Percentiles rank a stretch among this genome's conserved stretches.
Evolutionary conservation across 495 filamentous ascomycete genomes (phyloP).

Genomic region (Extremus antarcticus): DNA sequence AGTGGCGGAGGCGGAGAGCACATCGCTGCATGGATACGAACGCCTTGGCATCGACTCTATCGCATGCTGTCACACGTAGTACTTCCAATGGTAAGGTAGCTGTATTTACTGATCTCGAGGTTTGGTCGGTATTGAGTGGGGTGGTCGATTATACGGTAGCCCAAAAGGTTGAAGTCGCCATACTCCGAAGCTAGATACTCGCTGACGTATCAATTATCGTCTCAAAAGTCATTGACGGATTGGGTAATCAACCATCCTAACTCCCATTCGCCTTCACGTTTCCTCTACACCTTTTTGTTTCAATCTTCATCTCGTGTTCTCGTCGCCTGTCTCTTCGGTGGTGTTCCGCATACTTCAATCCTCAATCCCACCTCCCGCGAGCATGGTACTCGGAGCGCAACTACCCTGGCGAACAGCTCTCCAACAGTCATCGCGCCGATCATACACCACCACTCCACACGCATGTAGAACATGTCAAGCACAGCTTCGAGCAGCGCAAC

Average conservation of each 20-base stretch:
- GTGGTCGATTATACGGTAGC: background rate
- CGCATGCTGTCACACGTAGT: too few relatives aligned
- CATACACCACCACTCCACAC: slow-evolving; percentile 5
- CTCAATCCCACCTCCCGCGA: slow-evolving; percentile 4
- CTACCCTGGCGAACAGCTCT: slow-evolving; percentile 40
- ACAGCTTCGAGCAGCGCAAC: slow-evolving; percentile 3
- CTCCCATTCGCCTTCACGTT: background rate
- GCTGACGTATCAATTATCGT: too few relatives aligned
- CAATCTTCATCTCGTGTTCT: background rate
- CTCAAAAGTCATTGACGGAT: background rate
- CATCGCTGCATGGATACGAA: background rate
- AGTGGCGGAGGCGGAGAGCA: background rate
- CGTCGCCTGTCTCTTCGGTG: background rate
- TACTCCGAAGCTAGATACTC: too few relatives aligned
- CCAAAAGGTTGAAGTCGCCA: too few relatives aligned
- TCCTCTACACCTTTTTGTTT: background rate
- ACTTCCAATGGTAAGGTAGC: too few relatives aligned
- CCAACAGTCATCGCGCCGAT: slow-evolving; percentile 21
- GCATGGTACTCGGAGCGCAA: slow-evolving; percentile 43
- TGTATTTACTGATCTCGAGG: too few relatives aligned
- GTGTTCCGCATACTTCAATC: too few relatives aligned
- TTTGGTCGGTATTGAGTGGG: too few relatives aligned
- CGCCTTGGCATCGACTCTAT: too few relatives aligned
- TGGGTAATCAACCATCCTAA: slow-evolving; percentile 1
- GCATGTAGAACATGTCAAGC: slow-evolving; percentile 14